Evolutionary conservation across 805 yeast species (phyloP), one percentile per base, ranked within the genome.

Genomic region (Zygosaccharomyces lentus): DNA sequence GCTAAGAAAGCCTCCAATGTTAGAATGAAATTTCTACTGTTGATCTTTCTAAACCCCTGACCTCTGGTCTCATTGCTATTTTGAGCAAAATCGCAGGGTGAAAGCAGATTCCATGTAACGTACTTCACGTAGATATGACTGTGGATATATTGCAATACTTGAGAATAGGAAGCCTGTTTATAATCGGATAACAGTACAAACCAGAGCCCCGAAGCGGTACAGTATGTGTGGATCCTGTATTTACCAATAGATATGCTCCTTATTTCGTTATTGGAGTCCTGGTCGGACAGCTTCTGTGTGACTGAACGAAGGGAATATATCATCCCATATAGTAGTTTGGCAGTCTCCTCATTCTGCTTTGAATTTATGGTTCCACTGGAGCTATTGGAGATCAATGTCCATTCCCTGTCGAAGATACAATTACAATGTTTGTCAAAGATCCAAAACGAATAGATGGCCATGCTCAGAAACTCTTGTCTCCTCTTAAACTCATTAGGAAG

Each of bases 391-490:
- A 60, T 56, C 47, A 69, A 62, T 1, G 74, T 70, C 82, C 83
- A 90, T 62, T 87, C 95, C 43, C 95, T 72, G 51, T 78, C 78
- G 66, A 79, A 91, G 15, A 91, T 80, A 65, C 98, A 90, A 52
- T 84, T 82, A 67, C 97, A 87, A 67, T 91, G 97, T 62, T 93
- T 77, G 64, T 91, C 97, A 62, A 84, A 91, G 45, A 91, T 78
- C 86, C 89, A 87, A 61, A 90, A 84, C 9, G 96, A 86, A 68
- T 83, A 82, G 37, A 89, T 80, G 32, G 85, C 77, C 86, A 58
- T 56, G 21, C 16, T 40, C 27, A 19, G 23, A 25, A 7, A 15
- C 12, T 9, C 37, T 38, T 9, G 9, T 30, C 13, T 9, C 23
- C 13, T 6, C n/a, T 30, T 34, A 25, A 27, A 21, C 29, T 41